Conservation (phyloP, 805 yeast genomes). For the Lipomyces yamadae region DNA sequence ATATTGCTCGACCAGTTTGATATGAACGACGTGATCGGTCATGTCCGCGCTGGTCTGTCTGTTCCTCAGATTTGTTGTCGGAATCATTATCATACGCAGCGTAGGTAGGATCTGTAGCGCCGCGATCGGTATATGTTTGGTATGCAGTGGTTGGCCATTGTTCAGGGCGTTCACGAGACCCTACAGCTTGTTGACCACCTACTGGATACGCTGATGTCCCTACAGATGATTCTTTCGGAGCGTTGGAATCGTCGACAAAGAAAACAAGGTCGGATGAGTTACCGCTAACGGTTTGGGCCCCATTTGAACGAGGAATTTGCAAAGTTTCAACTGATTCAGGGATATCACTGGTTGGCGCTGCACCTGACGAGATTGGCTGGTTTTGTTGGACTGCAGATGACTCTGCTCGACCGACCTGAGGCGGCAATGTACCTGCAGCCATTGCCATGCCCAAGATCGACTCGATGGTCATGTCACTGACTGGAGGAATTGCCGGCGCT, state of each 20-base stretch:
- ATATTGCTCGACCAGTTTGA: conserved; percentile 38
- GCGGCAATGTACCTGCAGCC: conserved; percentile 13
- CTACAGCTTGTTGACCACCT: not conserved
- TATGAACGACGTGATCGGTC: conserved; percentile 1
- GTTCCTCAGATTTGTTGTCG: conserved; percentile 4
- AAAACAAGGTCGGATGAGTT: conserved; percentile 12
- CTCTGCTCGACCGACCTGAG: not conserved
- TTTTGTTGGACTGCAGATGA: not conserved
- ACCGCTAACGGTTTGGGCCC: not conserved
- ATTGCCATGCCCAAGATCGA: conserved; percentile 25
- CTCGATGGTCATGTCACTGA: conserved; percentile 13
- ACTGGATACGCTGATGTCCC: not conserved
- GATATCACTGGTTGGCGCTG: conserved; percentile 7
- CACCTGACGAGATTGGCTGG: conserved; percentile 9
- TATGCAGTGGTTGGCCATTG: not conserved
- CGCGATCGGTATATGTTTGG: conserved; percentile 3
- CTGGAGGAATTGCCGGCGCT: conserved; percentile 8
- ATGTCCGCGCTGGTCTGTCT: not conserved
- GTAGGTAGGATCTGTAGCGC: conserved; percentile 3
- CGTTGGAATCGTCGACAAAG: conserved; percentile 21
- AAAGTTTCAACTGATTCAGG: too few species aligned
- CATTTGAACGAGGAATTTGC: not conserved
- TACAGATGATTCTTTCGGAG: conserved; percentile 6
- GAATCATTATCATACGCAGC: conserved; percentile 8
- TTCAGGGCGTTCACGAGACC: not conserved